Evolutionary conservation across 192 early-diverging fungal species (phyloP), one percentile per base, ranked within the genome.

Genomic region (Coemansia sp.): DNA sequence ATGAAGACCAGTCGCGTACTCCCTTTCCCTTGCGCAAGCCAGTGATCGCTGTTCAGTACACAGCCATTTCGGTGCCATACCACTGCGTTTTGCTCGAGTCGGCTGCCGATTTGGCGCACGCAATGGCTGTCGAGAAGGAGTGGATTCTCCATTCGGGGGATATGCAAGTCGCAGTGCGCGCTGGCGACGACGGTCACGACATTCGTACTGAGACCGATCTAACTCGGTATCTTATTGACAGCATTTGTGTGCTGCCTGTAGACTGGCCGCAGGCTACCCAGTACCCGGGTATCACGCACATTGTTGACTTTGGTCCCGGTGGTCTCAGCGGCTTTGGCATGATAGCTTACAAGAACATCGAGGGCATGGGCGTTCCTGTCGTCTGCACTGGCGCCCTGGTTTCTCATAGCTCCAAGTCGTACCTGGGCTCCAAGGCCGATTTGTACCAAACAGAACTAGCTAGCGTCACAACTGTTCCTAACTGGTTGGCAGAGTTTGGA

Each of bases 241-340:
- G 75, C 86, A 92, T 68, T 77, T 96, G 71, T 74, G 91, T 73
- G 86, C 88, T 78, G 81, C 75, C 68, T 0, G 90, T 74, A 65
- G 86, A 75, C 76, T 92, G 70, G 95, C 92, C 84, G 75, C 81
- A 46, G 70, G 80, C 88, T 15, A 85, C 87, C 24, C 83, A 80
- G 20, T 79, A 74, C 36, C 55, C 80, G 18, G 87, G 44, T 2
- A 82, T 88, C 68, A 94, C 95, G 13, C 97, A 98, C 81, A 89
- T 97, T 31, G 87, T 98, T 40, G 97, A 98, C 81, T 98, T 97
- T 85, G 95, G 97, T 16, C 94, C 95, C 1, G 94, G 94, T 34
- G 94, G 93, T 22, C 73, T 90, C 8, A 89, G 88, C 9, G 95
- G 95, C 24, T 91, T 98, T 72, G 95, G 95, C 43, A 79, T 85